Base-by-base conservation (phyloP, 2,329 filamentous ascomycete genomes). In the Aspergillus pseudonomiae region DNA sequence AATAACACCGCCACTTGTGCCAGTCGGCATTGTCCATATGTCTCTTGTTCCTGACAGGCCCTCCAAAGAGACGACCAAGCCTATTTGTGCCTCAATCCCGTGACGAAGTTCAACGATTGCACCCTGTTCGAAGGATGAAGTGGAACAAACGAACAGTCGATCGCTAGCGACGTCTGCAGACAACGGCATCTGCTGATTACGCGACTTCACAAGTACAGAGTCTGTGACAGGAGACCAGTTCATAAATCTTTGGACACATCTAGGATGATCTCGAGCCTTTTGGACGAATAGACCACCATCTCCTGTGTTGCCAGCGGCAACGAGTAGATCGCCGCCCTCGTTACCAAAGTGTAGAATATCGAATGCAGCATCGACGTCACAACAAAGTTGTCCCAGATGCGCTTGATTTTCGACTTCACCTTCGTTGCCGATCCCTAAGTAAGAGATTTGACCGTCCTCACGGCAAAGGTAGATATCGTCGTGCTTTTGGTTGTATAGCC, bases 381-480 rank as follows among this genome's bases (percentile, higher is more conserved):
- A 91, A 59, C 86, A 84, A 67, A 92, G 88, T 57, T 84, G 84
- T 9, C 91, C 90, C 62, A 92, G 83, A 60, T 85, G 82, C 53
- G 85, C 83, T 60, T 84, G 81, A 46, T 83, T 82, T 58, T 84
- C 82, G 59, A 89, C 75, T 83, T 85, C 81, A 6, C 78, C 77
- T 56, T 81, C 75, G 36, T 84, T 83, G 50, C 86, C 85, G 63
- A 92, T 87, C 68, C 93, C 89, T 5, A 94, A 78, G 67, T 90
- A 91, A 60, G 89, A 86, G 11, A 97, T 84, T 56, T 89, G 82
- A 3, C 95, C 95, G 73, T 98, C 94, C 78, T 98, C 94, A 60
- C 94, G 88, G 12, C 91, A 91, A 19, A 99, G 81, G 73, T 95
- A 97, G 56, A 98, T 88, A 64, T 90, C 88, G 72, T 98, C 95